Evolutionary conservation across 1,139 yeast genomes (phyloP).

Genomic region (Pichia sp.): DNA sequence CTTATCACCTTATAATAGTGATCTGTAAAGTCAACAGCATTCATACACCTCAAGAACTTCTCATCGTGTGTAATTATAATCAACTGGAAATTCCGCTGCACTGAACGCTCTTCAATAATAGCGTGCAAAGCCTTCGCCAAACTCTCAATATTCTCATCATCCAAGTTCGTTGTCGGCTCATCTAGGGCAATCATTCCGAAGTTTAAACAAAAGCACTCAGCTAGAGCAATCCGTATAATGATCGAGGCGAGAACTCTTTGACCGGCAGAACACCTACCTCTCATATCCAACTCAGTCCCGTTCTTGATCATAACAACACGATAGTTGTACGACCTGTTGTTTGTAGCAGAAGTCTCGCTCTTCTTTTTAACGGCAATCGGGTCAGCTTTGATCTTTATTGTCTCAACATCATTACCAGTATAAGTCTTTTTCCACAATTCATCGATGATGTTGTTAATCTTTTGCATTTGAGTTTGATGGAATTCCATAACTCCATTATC

Average conservation of each 20-base stretch:
- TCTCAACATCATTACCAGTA: slow-evolving; percentile 92
- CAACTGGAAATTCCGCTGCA: slow-evolving; percentile 85
- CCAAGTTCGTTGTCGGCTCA: slow-evolving; percentile 96
- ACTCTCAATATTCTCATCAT: slow-evolving; percentile 82
- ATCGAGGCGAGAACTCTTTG: slow-evolving; percentile 94
- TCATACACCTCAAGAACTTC: slow-evolving; percentile 77
- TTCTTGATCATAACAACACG: slow-evolving; percentile 94
- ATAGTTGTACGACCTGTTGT: slow-evolving; percentile 75
- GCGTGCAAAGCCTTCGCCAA: slow-evolving; percentile 75
- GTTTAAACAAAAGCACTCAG: slow-evolving; percentile 92
- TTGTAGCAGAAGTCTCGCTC: slow-evolving; percentile 42
- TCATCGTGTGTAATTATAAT: slow-evolving; percentile 97
- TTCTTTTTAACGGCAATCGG: slow-evolving; percentile 38
- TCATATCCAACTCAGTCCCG: slow-evolving; percentile 90
- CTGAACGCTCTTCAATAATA: slow-evolving; percentile 69
- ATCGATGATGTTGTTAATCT: slow-evolving; percentile 80
- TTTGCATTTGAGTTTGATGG: slow-evolving; percentile 88
- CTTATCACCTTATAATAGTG: slow-evolving; percentile 79
- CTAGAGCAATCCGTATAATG: slow-evolving; percentile 82
- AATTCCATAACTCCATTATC: slow-evolving; percentile 93
- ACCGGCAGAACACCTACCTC: slow-evolving; percentile 98
- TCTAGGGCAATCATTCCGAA: slow-evolving; percentile 96
- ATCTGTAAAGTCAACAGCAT: slow-evolving; percentile 83
- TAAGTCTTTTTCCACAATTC: slow-evolving; percentile 94
- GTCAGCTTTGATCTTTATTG: slow-evolving; percentile 82